A percentile compares a stretch with the other conserved stretches of the same genome.
phyloP scores from a whole-genome alignment of 2,329 filamentous ascomycete genomes.

The Onygenales sp. region DNA sequence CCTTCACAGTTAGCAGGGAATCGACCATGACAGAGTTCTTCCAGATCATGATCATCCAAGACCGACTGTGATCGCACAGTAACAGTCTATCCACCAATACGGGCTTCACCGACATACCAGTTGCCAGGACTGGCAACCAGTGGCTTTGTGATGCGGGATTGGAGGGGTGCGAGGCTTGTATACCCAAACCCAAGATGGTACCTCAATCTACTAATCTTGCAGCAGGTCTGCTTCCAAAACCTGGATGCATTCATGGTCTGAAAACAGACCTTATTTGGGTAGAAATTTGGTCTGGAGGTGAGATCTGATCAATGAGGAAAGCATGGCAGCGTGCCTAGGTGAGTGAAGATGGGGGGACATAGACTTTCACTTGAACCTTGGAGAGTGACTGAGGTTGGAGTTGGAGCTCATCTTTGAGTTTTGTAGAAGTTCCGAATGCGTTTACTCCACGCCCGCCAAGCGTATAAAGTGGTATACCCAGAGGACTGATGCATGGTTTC shows the following conservation, averaged over 20 bases:
- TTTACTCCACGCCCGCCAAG: too few relatives aligned
- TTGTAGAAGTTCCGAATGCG: too few relatives aligned
- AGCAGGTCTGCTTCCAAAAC: neutral
- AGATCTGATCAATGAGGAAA: too few relatives aligned
- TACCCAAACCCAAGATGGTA: neutral
- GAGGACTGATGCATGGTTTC: too few relatives aligned
- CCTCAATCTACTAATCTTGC: neutral
- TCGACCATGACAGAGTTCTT: neutral
- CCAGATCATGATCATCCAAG: neutral
- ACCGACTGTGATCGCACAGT: neutral
- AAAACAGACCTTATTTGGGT: neutral
- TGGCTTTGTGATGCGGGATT: neutral
- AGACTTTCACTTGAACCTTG: too few relatives aligned
- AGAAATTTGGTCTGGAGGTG: neutral
- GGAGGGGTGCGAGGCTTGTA: neutral
- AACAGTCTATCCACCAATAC: neutral
- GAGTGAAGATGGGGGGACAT: too few relatives aligned
- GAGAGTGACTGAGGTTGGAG: too few relatives aligned
- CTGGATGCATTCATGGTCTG: neutral
- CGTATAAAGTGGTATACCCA: too few relatives aligned
- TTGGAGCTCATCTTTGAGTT: too few relatives aligned
- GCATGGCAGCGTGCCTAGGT: too few relatives aligned
- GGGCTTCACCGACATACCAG: neutral
- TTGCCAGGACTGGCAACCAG: neutral
- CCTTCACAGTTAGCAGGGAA: neutral